Evolutionary conservation across 108 stramenopile genomes (phyloP), one percentile per base, ranked within the genome.

Genomic region (Cyclotella choctawhatcheeana): DNA sequence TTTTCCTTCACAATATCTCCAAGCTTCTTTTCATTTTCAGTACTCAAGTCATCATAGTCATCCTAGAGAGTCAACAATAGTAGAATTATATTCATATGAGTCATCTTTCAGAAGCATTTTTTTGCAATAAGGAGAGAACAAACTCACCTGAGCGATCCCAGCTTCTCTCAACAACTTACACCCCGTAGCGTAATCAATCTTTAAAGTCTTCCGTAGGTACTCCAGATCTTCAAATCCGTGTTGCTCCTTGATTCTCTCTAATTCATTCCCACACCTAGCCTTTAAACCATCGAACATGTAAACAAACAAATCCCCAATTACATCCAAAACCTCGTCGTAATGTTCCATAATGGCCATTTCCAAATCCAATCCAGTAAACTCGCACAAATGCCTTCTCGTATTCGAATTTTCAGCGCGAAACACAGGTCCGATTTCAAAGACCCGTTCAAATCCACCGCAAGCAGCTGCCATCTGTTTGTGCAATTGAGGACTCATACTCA

Each of bases 301-400:
- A 34, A 95, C 92, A 79, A 99, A 99, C 45, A 99, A 75, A 58
- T 99, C 98, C 44, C 86, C 86, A 60, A 98, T 96, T 3, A 98
- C 85, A 62, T 99, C 97, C 72, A 99, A 85, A 18, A 97, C 96
- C 84, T 99, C 99, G 73, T 97, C 95, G 85, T 99, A 99, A 86
- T 99, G 98, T 71, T 99, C 99, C 45, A 96, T 85, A 81, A 99
- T 97, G 53, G 88, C 86, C 97, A 99, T 98, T 85, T 99, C 99
- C 54, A 99, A 74, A 86, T 99, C 99, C 34, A 99, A 86, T 32
- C 99, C 99, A 34, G 98, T 99, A 78, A 99, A 99, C 84, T 99
- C 99, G 74, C 98, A 99, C 66, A 99, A 85, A 79, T 99, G 99
- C 32, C 99, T 84, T 51, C 97, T 81, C 0, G 99, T 99, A 74